phyloP scores from a whole-genome alignment of 2,329 filamentous ascomycete species.

The Aureobasidium sp. region DNA sequence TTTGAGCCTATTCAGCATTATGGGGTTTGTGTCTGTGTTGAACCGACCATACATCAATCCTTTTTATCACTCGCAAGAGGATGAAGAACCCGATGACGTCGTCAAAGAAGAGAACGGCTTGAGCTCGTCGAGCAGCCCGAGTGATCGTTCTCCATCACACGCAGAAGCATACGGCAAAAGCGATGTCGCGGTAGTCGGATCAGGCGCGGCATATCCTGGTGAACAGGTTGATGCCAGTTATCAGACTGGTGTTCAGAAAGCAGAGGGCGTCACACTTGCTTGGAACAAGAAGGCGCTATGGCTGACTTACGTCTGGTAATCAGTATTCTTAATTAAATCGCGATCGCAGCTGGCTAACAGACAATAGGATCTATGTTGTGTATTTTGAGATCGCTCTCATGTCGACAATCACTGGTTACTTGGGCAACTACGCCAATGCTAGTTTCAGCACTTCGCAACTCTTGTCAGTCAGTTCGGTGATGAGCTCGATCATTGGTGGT shows the following conservation, averaged over 20 bases:
- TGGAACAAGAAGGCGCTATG: constrained; percentile 26
- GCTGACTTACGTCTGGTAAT: constrained; percentile 24
- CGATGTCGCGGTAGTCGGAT: constrained; percentile 21
- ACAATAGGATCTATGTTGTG: constrained; percentile 30
- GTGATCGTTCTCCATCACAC: constrained; percentile 22
- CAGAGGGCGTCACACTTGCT: constrained; percentile 27
- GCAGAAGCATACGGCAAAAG: constrained; percentile 29
- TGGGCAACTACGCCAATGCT: constrained; percentile 28
- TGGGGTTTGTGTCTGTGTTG: constrained; percentile 9
- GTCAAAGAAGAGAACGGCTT: constrained; percentile 1
- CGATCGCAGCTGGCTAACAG: neutral
- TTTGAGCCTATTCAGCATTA: neutral
- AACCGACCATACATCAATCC: constrained; percentile 11
- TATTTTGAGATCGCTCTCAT: constrained; percentile 34
- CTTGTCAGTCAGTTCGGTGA: constrained; percentile 15
- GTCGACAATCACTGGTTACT: constrained; percentile 23
- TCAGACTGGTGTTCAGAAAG: constrained; percentile 27
- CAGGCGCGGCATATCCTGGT: constrained; percentile 14
- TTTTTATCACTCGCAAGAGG: neutral
- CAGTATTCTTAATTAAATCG: too few species aligned
- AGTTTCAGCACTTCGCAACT: constrained; percentile 26
- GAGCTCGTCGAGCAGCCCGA: constrained; percentile 19
- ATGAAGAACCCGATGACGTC: constrained; percentile 15
- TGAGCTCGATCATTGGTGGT: constrained; percentile 22
- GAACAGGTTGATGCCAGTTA: constrained; percentile 19